Percentiles rank a stretch among this genome's conserved stretches.
phyloP scores from a whole-genome alignment of 1,139 yeast species.

The Blastobotrys malaysiensis region DNA sequence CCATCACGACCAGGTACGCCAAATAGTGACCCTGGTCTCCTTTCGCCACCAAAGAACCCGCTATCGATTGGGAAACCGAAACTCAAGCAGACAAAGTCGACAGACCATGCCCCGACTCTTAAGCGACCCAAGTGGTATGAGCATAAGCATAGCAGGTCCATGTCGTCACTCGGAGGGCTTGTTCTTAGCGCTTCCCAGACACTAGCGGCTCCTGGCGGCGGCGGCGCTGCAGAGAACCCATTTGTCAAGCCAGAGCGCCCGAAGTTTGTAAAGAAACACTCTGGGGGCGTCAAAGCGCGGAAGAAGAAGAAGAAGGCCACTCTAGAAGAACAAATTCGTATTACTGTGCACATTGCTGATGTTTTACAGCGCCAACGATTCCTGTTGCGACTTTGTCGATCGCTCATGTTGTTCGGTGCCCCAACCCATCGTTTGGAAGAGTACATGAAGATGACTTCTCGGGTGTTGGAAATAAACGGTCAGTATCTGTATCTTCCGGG shows the following conservation, averaged over 20 bases:
- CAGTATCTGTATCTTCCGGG: constrained; percentile 91
- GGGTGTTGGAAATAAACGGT: constrained; percentile 86
- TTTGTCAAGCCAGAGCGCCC: constrained; percentile 17
- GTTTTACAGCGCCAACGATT: constrained; percentile 80
- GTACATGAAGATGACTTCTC: constrained; percentile 82
- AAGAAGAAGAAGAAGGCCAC: constrained; percentile 29
- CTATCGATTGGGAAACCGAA: constrained; percentile 1
- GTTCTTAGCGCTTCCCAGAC: constrained; percentile 22
- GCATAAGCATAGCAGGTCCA: constrained; percentile 21
- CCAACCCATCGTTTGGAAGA: constrained; percentile 93
- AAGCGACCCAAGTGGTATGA: constrained; percentile 25
- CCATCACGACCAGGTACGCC: constrained; percentile 1
- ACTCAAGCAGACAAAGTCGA: constrained; percentile 3
- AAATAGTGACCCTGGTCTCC: background rate
- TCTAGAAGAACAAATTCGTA: constrained; percentile 49
- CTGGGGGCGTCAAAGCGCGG: constrained; percentile 11
- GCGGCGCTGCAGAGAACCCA: background rate
- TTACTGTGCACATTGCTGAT: constrained; percentile 88
- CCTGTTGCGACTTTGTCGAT: constrained; percentile 75
- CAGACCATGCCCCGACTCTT: constrained; percentile 1
- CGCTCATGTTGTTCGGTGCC: constrained; percentile 88
- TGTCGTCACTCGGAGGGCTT: constrained; percentile 22
- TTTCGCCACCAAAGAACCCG: background rate
- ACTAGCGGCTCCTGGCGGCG: constrained; percentile 23
- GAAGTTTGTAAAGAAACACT: constrained; percentile 12